Evolutionary conservation across 768 basidiomycete genomes (phyloP).

Genomic region (Lentinula lateritia): DNA sequence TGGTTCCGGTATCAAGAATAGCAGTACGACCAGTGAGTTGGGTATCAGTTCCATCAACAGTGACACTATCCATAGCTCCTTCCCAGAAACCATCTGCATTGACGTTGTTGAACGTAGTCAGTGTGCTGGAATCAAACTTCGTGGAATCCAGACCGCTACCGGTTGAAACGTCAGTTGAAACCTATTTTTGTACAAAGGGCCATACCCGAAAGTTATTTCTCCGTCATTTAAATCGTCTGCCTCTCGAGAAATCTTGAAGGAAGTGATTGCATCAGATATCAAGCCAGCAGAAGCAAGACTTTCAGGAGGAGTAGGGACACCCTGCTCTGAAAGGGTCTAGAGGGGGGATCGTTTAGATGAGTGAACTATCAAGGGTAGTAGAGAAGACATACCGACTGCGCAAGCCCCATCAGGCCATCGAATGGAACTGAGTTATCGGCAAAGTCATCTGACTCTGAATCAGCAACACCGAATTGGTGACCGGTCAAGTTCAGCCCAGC

Average conservation of each 20-base stretch:
- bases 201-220: conserved; percentile 69
- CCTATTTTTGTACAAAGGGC: background rate
- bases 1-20: conserved; percentile 63
- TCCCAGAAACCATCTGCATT: conserved; percentile 79
- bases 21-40: conserved; percentile 60
- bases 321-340: conserved; percentile 60
- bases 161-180: background rate
- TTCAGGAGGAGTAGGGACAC: conserved; percentile 65
- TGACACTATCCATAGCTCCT: conserved; percentile 51
- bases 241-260: conserved; percentile 76
- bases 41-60: conserved; percentile 49
- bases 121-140: conserved; percentile 59
- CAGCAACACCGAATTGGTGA: conserved; percentile 68
- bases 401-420: conserved; percentile 77
- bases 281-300: conserved; percentile 51
- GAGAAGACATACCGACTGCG: conserved; percentile 48
- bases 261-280: conserved; percentile 61
- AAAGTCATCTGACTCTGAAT: conserved; percentile 58
- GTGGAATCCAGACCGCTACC: conserved; percentile 53
- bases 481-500: conserved; percentile 52
- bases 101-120: conserved; percentile 59
- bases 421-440: conserved; percentile 42
- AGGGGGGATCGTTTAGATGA: background rate
- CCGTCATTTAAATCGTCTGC: conserved; percentile 69
- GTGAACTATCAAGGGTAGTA: background rate